Evolutionary conservation across 2,329 filamentous ascomycete genomes (phyloP).

Genomic region (Chalara sp.): DNA sequence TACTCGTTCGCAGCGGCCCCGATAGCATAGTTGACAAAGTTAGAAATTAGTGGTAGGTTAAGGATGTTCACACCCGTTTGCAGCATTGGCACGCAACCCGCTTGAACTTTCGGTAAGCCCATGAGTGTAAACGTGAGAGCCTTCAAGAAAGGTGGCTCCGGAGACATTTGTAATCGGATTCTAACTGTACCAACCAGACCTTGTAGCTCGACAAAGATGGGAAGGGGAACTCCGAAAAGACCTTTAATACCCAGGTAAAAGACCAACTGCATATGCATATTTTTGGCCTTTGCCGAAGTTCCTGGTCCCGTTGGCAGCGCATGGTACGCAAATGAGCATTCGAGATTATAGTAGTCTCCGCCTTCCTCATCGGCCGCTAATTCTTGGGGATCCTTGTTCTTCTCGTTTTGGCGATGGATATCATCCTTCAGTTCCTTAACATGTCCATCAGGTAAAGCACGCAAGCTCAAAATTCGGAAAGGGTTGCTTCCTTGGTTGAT

Average conservation of each 20-base stretch:
- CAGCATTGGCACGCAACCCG: conserved; percentile 89
- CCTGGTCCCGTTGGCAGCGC: conserved; percentile 66
- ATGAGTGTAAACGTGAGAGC: conserved; percentile 89
- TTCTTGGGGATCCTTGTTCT: conserved; percentile 79
- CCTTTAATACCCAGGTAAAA: conserved; percentile 70
- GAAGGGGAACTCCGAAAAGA: conserved; percentile 22
- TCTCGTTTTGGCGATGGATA: conserved; percentile 70
- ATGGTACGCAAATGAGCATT: conserved; percentile 86
- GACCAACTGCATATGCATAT: conserved; percentile 95
- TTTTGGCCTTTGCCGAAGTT: conserved; percentile 75
- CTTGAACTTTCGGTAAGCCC: conserved; percentile 83
- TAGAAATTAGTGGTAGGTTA: conserved; percentile 86
- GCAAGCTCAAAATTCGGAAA: conserved; percentile 77
- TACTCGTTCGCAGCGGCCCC: conserved; percentile 82
- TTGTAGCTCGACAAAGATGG: conserved; percentile 65
- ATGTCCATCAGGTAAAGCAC: conserved; percentile 76
- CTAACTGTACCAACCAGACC: conserved; percentile 85
- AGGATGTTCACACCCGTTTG: conserved; percentile 84
- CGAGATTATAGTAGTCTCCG: conserved; percentile 87
- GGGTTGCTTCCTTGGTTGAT: conserved; percentile 93
- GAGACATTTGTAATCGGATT: conserved; percentile 75
- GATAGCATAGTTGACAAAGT: conserved; percentile 76
- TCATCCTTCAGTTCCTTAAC: conserved; percentile 77
- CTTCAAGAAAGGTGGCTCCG: conserved; percentile 88
- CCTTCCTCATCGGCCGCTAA: conserved; percentile 84